Base-by-base conservation (phyloP, 257 asterid genomes). In the Ophiorrhiza pumila region DNA sequence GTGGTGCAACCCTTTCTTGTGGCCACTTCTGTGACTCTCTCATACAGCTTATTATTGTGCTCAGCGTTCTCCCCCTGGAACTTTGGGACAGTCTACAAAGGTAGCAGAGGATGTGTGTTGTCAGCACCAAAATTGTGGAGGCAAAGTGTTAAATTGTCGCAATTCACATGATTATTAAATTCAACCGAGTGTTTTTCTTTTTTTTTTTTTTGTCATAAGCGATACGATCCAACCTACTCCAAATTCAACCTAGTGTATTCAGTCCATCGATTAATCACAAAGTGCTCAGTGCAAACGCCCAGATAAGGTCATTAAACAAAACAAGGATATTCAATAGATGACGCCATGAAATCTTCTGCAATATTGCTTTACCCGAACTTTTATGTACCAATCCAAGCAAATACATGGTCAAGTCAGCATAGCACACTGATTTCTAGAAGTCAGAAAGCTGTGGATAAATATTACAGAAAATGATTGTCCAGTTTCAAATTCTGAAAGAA, bases 1-100 rank as follows among this genome's bases (percentile, higher is more conserved):
- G 83, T 77, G 27, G 68, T 80, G 74, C 82, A 81, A 7, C 80
- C 74, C 42, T 73, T 84, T 60, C 17, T 74, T 13, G 35, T 41
- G 18, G 83, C 87, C 72, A 81, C 74, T 74, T 68, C 65, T 37
- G 71, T 64, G 11, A 81, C 73, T 8, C 66, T 18, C 18, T 77
- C 81, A 12, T 75, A 66, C 10, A 83, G 46, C 35, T 70, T 83
- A 18, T 70, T 72, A 25, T 78, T 78, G 39, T 78, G 74, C 50
- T 66, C 78, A 20, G 72, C 56, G 34, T 71, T 77, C 45, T 71
- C 81, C 3, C 68, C 69, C n/a, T 71, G 74, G 41, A 77, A 65
- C 73, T 75, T 72, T 43, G 81, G 81, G 10, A 52, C 64, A 20
- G 65, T 56, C 77, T 73, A 13, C 37, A 35, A 52, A 45, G 32